Conservation (phyloP, 768 basidiomycete species). For the Pisolithus sp. region DNA sequence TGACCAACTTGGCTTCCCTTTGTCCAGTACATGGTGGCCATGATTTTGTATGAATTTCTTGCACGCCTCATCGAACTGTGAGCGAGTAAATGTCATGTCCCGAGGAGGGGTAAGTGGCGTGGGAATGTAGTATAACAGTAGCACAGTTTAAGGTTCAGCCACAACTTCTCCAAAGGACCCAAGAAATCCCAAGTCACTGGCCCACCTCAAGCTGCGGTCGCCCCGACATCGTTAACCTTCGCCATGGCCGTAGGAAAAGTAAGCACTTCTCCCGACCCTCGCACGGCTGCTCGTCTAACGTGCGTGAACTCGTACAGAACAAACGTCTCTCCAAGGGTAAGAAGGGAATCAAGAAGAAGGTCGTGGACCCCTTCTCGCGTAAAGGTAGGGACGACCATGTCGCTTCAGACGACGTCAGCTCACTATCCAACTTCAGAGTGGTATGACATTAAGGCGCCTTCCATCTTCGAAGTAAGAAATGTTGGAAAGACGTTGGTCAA, state of each 20-base stretch:
- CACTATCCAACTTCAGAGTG: constrained; percentile 59
- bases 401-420: background rate
- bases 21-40: background rate
- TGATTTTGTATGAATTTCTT: constrained; percentile 40
- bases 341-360: constrained; percentile 99
- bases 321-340: constrained; percentile 97
- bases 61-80: constrained; percentile 56
- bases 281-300: background rate
- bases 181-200: constrained; percentile 44
- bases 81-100: constrained; percentile 40
- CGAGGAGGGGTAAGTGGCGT: constrained; percentile 26
- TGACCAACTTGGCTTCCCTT: constrained; percentile 37
- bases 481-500: constrained; percentile 99
- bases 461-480: constrained; percentile 93
- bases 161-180: constrained; percentile 35
- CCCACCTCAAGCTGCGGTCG: constrained; percentile 36
- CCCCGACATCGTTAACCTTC: constrained; percentile 32
- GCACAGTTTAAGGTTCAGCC: constrained; percentile 57
- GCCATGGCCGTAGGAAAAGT: constrained; percentile 91
- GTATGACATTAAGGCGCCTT: constrained; percentile 99
- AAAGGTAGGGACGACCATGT: constrained; percentile 58
- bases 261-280: constrained; percentile 15
- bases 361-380: constrained; percentile 99
- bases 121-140: constrained; percentile 37
- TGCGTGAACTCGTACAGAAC: constrained; percentile 52